phyloP scores from a whole-genome alignment of 306 rosid species.

The Leucaena leucocephala region DNA sequence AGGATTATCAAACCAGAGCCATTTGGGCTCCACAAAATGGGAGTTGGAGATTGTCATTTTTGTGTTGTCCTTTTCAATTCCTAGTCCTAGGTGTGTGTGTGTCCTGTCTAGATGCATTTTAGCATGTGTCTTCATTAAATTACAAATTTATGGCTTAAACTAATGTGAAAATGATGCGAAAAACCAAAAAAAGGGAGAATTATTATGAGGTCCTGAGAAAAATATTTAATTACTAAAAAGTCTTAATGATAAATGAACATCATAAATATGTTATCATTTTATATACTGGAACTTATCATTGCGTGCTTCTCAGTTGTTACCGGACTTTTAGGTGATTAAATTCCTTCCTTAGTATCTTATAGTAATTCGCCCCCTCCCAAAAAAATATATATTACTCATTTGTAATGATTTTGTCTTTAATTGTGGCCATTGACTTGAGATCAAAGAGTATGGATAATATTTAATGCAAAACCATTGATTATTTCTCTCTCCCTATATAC shows the following conservation, averaged over 20 bases:
- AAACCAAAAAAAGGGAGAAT: not conserved
- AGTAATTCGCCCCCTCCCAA: no score
- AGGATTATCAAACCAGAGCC: conserved; percentile 16
- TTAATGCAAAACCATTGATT: not conserved
- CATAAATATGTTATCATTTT: no score
- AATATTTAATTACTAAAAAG: no score
- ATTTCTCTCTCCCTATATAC: not conserved
- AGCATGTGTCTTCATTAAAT: not conserved
- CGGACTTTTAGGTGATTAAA: no score
- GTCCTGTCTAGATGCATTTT: not conserved
- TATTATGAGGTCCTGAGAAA: no score
- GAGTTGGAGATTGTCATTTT: not conserved
- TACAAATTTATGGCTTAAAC: not conserved
- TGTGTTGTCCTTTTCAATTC: not conserved
- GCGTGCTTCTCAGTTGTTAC: no score
- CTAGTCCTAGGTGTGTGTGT: not conserved
- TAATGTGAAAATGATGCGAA: not conserved
- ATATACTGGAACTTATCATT: no score
- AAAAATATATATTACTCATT: not conserved
- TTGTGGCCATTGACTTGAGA: not conserved
- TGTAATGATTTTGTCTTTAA: not conserved
- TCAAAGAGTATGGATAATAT: not conserved
- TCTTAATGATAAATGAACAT: no score
- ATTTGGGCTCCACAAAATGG: conserved; percentile 17
- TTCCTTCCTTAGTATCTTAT: no score